phyloP scores from a whole-genome alignment of 306 rosid species.

The Casuarina equisetifolia region DNA sequence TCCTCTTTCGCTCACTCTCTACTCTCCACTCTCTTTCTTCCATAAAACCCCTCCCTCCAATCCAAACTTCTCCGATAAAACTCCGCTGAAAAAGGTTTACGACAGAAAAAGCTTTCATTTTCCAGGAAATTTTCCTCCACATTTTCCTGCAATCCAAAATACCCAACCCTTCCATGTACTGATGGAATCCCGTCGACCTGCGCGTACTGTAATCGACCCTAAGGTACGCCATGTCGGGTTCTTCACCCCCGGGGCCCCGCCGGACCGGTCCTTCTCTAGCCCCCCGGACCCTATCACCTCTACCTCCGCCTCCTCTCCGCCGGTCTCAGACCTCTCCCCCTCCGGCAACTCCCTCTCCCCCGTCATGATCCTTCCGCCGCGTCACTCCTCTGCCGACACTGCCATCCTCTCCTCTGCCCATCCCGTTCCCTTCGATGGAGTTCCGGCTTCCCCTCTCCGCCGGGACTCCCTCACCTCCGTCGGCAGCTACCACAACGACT shows the following conservation, averaged over 20 bases:
- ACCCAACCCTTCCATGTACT: slow-evolving; percentile 9
- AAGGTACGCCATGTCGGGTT: slow-evolving; percentile 48
- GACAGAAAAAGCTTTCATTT: not conserved
- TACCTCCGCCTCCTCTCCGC: slow-evolving; percentile 5
- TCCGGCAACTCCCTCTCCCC: slow-evolving; percentile 39
- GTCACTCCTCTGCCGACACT: slow-evolving; percentile 27
- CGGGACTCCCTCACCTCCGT: slow-evolving; percentile 26
- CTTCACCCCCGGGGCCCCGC: slow-evolving; percentile 33
- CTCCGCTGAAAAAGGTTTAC: not conserved
- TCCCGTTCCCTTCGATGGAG: slow-evolving; percentile 16
- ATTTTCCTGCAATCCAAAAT: slow-evolving; percentile 25
- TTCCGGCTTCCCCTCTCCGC: slow-evolving; percentile 37
- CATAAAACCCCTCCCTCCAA: slow-evolving; percentile 4
- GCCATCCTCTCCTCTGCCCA: slow-evolving; percentile 17
- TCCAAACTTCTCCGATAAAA: slow-evolving; percentile 14
- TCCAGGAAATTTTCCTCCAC: not conserved
- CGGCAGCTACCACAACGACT: slow-evolving; percentile 19
- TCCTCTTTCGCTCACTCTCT: not conserved
- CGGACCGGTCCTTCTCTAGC: slow-evolving; percentile 30
- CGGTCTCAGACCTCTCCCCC: slow-evolving; percentile 36
- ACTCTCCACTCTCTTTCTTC: not conserved
- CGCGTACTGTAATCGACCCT: slow-evolving; percentile 49
- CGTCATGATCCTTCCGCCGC: slow-evolving; percentile 46
- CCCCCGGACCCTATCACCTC: slow-evolving; percentile 28
- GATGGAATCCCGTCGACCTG: slow-evolving; percentile 33